A percentile compares a stretch with the other conserved stretches of the same genome.
Evolutionary conservation across 2,329 filamentous ascomycete genomes (phyloP).

Genomic region (Ophiostoma himal-ulmi): DNA sequence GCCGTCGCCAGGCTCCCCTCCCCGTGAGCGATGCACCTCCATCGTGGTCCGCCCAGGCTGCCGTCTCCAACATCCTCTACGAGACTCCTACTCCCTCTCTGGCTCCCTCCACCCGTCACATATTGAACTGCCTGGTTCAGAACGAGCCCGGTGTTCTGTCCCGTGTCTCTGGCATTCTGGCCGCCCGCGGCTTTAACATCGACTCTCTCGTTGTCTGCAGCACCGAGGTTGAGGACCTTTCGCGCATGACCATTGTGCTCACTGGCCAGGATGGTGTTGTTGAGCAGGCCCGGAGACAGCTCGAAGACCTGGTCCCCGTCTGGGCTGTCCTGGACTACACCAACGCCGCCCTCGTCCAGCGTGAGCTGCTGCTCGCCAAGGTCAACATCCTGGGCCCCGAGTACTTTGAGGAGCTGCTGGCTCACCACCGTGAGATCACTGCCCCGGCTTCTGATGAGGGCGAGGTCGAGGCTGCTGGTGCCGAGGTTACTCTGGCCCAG

Average conservation of each 20-base stretch:
- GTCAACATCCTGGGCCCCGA: slow-evolving; percentile 94
- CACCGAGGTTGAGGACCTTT: slow-evolving; percentile 93
- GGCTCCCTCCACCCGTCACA: slow-evolving; percentile 83
- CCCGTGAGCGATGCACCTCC: slow-evolving; percentile 71
- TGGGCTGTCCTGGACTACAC: slow-evolving; percentile 99
- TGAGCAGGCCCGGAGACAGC: slow-evolving; percentile 89
- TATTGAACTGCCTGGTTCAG: slow-evolving; percentile 97
- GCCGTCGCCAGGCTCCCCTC: slow-evolving; percentile 79
- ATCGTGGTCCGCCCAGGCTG: slow-evolving; percentile 83
- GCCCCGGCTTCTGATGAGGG: slow-evolving; percentile 34
- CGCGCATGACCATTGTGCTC: slow-evolving; percentile 97
- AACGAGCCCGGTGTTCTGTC: slow-evolving; percentile 98
- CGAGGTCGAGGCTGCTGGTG: slow-evolving; percentile 40
- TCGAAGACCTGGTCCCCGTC: slow-evolving; percentile 94
- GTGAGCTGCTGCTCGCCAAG: slow-evolving; percentile 91
- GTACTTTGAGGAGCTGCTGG: slow-evolving; percentile 94
- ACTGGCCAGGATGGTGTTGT: slow-evolving; percentile 95
- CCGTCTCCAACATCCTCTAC: slow-evolving; percentile 97
- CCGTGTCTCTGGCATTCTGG: slow-evolving; percentile 91
- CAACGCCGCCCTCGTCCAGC: slow-evolving; percentile 83
- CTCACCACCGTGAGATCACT: slow-evolving; percentile 87
- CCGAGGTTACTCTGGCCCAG: slow-evolving; percentile 41
- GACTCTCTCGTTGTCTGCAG: slow-evolving; percentile 96
- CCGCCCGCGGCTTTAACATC: slow-evolving; percentile 97
- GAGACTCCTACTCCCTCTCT: slow-evolving; percentile 84